Base-by-base conservation (phyloP, 2,329 filamentous ascomycete species). In the Arthrobotrys conoides region DNA sequence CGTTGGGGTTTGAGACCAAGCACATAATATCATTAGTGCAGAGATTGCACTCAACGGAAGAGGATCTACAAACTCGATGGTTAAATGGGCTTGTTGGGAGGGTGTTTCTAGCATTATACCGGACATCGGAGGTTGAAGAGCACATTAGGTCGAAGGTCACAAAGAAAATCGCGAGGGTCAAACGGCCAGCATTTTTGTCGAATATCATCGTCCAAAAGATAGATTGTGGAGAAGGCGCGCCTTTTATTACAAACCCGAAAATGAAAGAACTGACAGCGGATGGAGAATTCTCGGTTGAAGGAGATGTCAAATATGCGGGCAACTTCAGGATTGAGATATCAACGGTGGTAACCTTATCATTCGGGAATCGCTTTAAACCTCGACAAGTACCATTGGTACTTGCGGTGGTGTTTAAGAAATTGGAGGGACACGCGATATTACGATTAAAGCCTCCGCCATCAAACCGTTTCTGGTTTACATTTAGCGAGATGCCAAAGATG, bases 401-500 rank as follows among this genome's bases (percentile, higher is more conserved):
- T 41, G 93, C 96, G 2, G 93, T 94, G 2, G 91, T 96, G 0
- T 84, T 97, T 71, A 94, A 93, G 83, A 92, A 91, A 81, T 86
- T 98, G 0, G 93, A 96, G 82, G 96, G 96, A 0, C 95, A 97
- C 82, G 85, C 93, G 55, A 86, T 97, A 33, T 87, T 97, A 82
- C 92, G 93, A 82, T 91, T 98, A 84, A 99, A 99, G 84, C 93
- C 96, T 5, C 93, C 95, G 16, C 96, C 96, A 0, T 97, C 94
- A 84, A 99, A 99, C 84, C 90, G 96, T 48, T 84, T 97, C n/a
- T 99, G 96, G 96, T 90, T 98, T 81, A 91, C 94, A 0, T 99
- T 99, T 83, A 93, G 96, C 83, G 90, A 90, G n/a, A 93, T 94
- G 88, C 96, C 96, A 18, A 94, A 95, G 83, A 92, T 99, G 86